A percentile compares a stretch with the other conserved stretches of the same genome.
Conservation (phyloP, 768 basidiomycete genomes). For the Boletus patriciae region DNA sequence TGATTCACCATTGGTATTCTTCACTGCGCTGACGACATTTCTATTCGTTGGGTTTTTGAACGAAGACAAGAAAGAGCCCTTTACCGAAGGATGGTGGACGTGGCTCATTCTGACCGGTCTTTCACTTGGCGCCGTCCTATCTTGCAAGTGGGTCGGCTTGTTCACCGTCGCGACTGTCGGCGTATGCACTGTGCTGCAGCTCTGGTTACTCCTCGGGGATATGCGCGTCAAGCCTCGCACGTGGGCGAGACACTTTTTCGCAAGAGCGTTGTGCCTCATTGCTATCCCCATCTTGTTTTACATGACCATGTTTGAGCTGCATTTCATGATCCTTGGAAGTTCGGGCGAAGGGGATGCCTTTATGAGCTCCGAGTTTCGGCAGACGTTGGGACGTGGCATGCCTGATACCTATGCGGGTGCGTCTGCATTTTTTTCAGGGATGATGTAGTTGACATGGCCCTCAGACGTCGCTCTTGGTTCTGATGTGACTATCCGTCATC, state of each 20-base stretch:
- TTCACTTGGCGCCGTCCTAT: constrained; percentile 87
- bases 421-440: constrained; percentile 20
- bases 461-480: constrained; percentile 87
- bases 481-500: constrained; percentile 76
- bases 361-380: constrained; percentile 99
- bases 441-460: neutral
- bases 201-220: constrained; percentile 91
- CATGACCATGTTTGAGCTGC: constrained; percentile 95
- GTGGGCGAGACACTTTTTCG: constrained; percentile 83
- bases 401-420: constrained; percentile 86
- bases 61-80: constrained; percentile 82
- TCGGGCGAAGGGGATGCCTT: constrained; percentile 98
- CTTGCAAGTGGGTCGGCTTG: constrained; percentile 97
- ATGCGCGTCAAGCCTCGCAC: constrained; percentile 69
- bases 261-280: constrained; percentile 89
- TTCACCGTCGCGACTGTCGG: constrained; percentile 98
- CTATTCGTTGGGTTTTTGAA: constrained; percentile 90
- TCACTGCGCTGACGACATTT: constrained; percentile 87
- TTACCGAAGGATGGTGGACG: constrained; percentile 87
- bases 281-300: constrained; percentile 83
- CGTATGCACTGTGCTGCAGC: constrained; percentile 74
- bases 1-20: constrained; percentile 98
- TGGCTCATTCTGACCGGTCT: constrained; percentile 89
- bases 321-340: constrained; percentile 84
- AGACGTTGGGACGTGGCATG: constrained; percentile 88